Evolutionary conservation across 306 rosid genomes (phyloP).

Genomic region (Amphicarpaea edgeworthii): DNA sequence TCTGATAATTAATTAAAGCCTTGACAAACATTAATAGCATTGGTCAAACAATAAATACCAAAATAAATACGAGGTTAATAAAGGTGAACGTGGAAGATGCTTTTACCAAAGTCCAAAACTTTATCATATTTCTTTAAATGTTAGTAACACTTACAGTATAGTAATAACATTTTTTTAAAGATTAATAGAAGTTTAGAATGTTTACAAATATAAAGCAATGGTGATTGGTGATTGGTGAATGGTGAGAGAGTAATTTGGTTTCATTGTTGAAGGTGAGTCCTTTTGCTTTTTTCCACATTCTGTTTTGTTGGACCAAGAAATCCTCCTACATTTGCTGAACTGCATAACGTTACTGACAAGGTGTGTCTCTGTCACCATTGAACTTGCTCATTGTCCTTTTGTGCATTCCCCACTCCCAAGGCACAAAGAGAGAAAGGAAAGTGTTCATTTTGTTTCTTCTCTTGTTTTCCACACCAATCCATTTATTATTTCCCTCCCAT

Average conservation of each 20-base stretch:
- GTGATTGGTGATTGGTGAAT: too few species aligned
- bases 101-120: constrained; percentile 56
- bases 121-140: constrained; percentile 37
- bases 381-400: constrained; percentile 41
- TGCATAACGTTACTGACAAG: constrained; percentile 49
- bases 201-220: constrained; percentile 29
- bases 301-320: constrained; percentile 58
- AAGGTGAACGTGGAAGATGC: constrained; percentile 62
- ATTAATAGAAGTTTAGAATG: neutral
- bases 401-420: constrained; percentile 34
- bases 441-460: constrained; percentile 35
- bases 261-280: constrained; percentile 42
- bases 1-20: neutral
- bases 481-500: neutral
- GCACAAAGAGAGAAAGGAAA: neutral
- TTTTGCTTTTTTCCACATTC: constrained; percentile 53
- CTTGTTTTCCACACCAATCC: constrained; percentile 14
- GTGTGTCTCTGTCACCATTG: constrained; percentile 33
- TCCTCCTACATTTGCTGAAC: constrained; percentile 44
- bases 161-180: neutral
- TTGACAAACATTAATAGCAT: neutral
- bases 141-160: neutral
- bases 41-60: neutral
- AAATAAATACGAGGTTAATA: constrained; percentile 41
- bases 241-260: constrained; percentile 43